phyloP scores from a whole-genome alignment of 2,329 filamentous ascomycete genomes.

The Fusarium torreyae region DNA sequence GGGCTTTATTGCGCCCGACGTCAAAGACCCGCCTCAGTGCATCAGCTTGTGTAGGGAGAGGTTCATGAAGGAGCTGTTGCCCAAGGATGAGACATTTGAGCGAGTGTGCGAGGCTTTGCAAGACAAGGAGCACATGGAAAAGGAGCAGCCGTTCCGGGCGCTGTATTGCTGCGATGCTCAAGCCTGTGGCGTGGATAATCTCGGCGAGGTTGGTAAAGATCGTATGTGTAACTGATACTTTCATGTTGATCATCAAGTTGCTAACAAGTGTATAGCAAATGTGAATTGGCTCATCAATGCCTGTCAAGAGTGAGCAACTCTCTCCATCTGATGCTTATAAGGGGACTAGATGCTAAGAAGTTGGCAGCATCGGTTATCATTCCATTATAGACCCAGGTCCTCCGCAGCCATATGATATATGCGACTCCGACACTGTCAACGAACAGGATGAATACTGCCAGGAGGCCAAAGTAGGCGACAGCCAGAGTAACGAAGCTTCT shows the following conservation, averaged over 20 bases:
- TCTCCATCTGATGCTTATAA: not conserved
- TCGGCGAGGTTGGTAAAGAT: conserved; percentile 57
- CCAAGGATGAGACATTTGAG: conserved; percentile 51
- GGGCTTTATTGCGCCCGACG: conserved; percentile 51
- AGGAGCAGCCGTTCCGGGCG: conserved; percentile 56
- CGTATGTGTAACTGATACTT: conserved; percentile 53
- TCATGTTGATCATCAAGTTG: not conserved
- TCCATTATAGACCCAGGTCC: conserved; percentile 49
- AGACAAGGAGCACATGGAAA: conserved; percentile 45
- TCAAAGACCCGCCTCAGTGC: conserved; percentile 54
- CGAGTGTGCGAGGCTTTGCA: conserved; percentile 54
- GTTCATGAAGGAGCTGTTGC: conserved; percentile 52
- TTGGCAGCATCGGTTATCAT: conserved; percentile 46
- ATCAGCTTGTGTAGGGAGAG: conserved; percentile 53
- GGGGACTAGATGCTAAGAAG: conserved; percentile 15
- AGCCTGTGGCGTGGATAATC: conserved; percentile 63
- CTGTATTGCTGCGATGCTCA: conserved; percentile 68
- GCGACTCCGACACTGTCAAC: conserved; percentile 31
- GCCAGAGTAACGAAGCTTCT: conserved; percentile 8
- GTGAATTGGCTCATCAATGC: conserved; percentile 66
- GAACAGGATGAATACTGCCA: conserved; percentile 33
- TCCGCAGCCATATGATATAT: conserved; percentile 45
- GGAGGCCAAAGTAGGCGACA: conserved; percentile 2
- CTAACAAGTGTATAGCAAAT: conserved; percentile 58
- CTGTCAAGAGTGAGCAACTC: conserved; percentile 63